Evolutionary conservation across 345 rosid genomes (phyloP).

Genomic region (Citrus mangshanensis): DNA sequence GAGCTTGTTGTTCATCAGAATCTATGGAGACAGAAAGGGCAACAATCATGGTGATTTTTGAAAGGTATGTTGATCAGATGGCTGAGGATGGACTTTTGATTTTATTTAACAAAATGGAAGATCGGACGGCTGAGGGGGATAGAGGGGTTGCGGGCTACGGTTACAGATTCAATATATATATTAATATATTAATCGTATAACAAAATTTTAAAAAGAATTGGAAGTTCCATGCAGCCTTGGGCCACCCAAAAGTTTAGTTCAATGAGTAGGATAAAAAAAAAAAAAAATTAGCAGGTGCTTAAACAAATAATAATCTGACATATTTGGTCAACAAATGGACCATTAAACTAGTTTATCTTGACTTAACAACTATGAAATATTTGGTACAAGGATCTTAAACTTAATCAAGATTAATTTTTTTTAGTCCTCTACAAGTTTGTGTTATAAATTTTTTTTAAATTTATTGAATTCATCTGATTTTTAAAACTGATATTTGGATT

Average conservation of each 20-base stretch:
- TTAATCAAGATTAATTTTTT: background rate
- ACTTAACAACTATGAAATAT: background rate
- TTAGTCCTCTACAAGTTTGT: too few relatives aligned
- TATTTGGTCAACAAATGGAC: slow-evolving; percentile 4
- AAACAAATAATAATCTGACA: background rate
- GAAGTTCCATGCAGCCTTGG: background rate
- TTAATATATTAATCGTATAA: background rate
- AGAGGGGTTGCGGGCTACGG: background rate
- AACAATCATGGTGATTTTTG: background rate
- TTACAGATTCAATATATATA: background rate
- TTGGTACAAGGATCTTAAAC: background rate
- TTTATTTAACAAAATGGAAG: background rate
- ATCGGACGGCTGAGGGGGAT: background rate
- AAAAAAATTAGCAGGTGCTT: background rate
- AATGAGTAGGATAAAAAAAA: too few relatives aligned
- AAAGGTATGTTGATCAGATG: slow-evolving; percentile 8
- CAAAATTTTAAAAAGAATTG: background rate
- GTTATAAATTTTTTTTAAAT: too few relatives aligned
- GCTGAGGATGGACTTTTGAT: background rate
- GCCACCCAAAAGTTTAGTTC: background rate
- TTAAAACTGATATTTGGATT: too few relatives aligned
- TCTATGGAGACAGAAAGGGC: background rate
- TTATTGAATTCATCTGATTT: too few relatives aligned
- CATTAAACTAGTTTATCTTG: background rate
- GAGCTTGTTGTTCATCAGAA: background rate